These are phyloP conservation scores for Phytophthora fragariaefolia DNA, from an alignment of 352 stramenopile species.

Conservation along the genomic window DNA sequence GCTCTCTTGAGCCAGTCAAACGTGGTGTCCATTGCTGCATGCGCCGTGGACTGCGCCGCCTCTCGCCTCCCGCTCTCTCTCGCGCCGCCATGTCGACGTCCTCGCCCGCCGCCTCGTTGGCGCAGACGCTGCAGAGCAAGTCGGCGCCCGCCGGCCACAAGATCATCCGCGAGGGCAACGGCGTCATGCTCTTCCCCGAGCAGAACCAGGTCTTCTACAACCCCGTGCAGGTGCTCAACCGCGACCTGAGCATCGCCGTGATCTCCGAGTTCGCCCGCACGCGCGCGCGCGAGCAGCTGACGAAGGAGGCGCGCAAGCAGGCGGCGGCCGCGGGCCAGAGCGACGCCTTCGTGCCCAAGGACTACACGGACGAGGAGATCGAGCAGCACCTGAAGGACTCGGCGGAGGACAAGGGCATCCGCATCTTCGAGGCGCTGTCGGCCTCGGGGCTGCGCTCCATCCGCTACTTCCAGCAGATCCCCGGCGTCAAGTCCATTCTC, in stretches of 20 bases:
- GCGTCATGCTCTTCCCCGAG: conserved; percentile 92
- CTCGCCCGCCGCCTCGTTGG: conserved; percentile 57
- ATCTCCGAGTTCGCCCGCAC: conserved; percentile 97
- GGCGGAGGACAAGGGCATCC: conserved; percentile 89
- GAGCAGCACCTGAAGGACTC: conserved; percentile 64
- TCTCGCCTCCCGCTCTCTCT: neutral
- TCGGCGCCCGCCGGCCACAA: conserved; percentile 71
- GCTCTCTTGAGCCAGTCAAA: conserved; percentile 3
- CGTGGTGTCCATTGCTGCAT: conserved; percentile 24
- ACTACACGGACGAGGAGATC: conserved; percentile 77
- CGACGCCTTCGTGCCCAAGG: conserved; percentile 49
- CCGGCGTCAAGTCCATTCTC: conserved; percentile 96
- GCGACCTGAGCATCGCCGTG: conserved; percentile 98
- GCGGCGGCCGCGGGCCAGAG: conserved; percentile 42
- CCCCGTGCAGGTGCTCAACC: conserved; percentile 97
- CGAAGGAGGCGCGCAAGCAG: conserved; percentile 77
- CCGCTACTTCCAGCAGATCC: conserved; percentile 99
- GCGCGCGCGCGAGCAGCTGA: conserved; percentile 73
- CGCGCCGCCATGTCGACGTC: conserved; percentile 45
- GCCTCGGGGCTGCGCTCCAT: conserved; percentile 98
- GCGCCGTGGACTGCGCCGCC: conserved; percentile 24
- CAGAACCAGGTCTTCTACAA: conserved; percentile 95
- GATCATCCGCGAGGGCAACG: conserved; percentile 90
- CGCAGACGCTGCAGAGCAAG: conserved; percentile 71
- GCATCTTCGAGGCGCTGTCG: conserved; percentile 98